Evolutionary conservation across 2,329 filamentous ascomycete species (phyloP).

Genomic region (Diaporthe aspalathi): DNA sequence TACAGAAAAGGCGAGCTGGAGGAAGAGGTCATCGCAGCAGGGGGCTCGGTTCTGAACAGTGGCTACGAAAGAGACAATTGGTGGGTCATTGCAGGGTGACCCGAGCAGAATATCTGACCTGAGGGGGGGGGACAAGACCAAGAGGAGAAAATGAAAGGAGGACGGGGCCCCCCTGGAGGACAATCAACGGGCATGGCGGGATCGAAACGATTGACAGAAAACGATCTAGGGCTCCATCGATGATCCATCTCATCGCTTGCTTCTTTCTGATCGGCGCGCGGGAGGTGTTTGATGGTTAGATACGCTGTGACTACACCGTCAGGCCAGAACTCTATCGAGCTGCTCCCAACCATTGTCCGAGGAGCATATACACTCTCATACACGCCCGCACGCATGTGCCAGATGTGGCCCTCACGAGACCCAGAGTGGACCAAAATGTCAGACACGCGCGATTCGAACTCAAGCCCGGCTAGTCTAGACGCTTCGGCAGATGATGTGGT

Average conservation of each 20-base stretch:
- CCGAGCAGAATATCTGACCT: not conserved
- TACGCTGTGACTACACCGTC: not conserved
- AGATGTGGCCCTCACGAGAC: slow-evolving; percentile 4
- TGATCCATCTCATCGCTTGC: slow-evolving; percentile 28
- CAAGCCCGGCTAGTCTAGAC: slow-evolving; percentile 2
- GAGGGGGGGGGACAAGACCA: not conserved
- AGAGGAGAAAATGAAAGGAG: not conserved
- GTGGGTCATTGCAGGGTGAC: slow-evolving; percentile 79
- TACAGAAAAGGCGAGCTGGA: slow-evolving; percentile 90
- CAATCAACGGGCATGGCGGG: slow-evolving; percentile 14
- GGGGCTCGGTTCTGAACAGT: slow-evolving; percentile 79
- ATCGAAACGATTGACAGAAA: slow-evolving; percentile 30
- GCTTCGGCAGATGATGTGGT: slow-evolving; percentile 6
- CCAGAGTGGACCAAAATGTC: not conserved
- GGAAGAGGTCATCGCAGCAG: slow-evolving; percentile 77
- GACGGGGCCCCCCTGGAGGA: slow-evolving; percentile 6
- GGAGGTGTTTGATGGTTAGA: slow-evolving; percentile 10
- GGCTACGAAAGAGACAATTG: slow-evolving; percentile 99
- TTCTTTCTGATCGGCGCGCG: slow-evolving; percentile 19
- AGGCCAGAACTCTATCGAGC: slow-evolving; percentile 20
- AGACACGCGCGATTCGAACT: slow-evolving; percentile 2
- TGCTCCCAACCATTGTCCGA: slow-evolving; percentile 13
- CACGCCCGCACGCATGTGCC: not conserved
- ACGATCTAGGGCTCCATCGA: slow-evolving; percentile 19
- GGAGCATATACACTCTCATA: not conserved